Evolutionary conservation across 257 asterid species (phyloP).

Genomic region (Jacaranda mimosifolia): DNA sequence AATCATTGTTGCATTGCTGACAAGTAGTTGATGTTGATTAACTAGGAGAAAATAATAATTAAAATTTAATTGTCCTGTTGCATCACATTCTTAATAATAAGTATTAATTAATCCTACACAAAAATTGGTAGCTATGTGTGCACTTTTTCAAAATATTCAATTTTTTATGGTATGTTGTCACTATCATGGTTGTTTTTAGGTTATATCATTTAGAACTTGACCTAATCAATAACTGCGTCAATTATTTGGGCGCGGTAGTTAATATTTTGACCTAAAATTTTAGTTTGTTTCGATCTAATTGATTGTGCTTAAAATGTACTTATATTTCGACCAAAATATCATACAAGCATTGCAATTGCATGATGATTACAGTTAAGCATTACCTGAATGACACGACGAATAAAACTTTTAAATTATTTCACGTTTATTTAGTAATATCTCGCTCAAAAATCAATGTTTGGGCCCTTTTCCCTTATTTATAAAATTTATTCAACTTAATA

Average conservation of each 20-base stretch:
- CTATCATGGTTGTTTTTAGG: conserved; percentile 1
- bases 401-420: neutral
- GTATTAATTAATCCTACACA: neutral
- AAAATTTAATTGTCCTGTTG: conserved; percentile 19
- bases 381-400: neutral
- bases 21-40: conserved; percentile 44
- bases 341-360: too few relatives aligned
- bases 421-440: neutral
- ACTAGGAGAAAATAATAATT: conserved; percentile 36
- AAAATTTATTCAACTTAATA: neutral
- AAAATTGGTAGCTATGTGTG: conserved; percentile 15
- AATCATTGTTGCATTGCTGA: conserved; percentile 38
- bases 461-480: neutral
- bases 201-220: neutral
- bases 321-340: neutral
- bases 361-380: too few relatives aligned
- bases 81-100: conserved; percentile 36
- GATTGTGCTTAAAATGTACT: neutral
- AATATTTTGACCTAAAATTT: neutral
- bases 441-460: neutral
- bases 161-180: conserved; percentile 7
- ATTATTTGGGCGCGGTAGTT: neutral
- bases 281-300: neutral
- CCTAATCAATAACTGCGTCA: neutral
- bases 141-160: conserved; percentile 11